Evolutionary conservation across 2,329 filamentous ascomycete genomes (phyloP).

Genomic region (Aspergillus pseudotamarii): DNA sequence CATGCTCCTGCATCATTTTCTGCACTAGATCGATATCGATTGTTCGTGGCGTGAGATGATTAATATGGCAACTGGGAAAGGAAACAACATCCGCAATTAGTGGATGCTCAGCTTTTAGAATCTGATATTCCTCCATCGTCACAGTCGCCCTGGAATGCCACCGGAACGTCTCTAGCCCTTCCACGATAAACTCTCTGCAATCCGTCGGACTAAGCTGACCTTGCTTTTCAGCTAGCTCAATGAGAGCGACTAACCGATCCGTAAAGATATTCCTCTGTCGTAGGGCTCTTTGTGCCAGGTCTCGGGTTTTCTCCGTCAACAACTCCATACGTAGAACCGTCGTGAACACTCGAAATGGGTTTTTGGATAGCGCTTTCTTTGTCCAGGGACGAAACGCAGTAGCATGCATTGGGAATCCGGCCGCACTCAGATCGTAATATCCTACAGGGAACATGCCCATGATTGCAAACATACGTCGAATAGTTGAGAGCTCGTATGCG

Average conservation of each 20-base stretch:
- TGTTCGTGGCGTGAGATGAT: slow-evolving; percentile 57
- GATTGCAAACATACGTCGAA: slow-evolving; percentile 50
- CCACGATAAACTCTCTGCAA: slow-evolving; percentile 43
- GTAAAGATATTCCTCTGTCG: slow-evolving; percentile 48
- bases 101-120: slow-evolving; percentile 49
- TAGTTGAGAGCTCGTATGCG: slow-evolving; percentile 45
- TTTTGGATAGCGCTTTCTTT: slow-evolving; percentile 36
- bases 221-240: slow-evolving; percentile 39
- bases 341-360: slow-evolving; percentile 53
- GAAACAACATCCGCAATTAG: slow-evolving; percentile 53
- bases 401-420: slow-evolving; percentile 55
- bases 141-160: slow-evolving; percentile 51
- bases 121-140: slow-evolving; percentile 45
- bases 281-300: slow-evolving; percentile 39
- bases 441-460: slow-evolving; percentile 55
- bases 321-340: slow-evolving; percentile 48
- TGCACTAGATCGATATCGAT: slow-evolving; percentile 54
- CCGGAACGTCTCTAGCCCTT: slow-evolving; percentile 51
- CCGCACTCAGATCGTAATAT: slow-evolving; percentile 55
- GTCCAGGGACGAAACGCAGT: slow-evolving; percentile 54
- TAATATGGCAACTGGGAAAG: slow-evolving; percentile 53
- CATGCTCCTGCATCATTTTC: slow-evolving; percentile 43
- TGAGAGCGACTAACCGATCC: slow-evolving; percentile 38
- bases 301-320: slow-evolving; percentile 36
- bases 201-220: slow-evolving; percentile 33